These are phyloP conservation scores for Tricholomella constricta DNA, from an alignment of 768 basidiomycete genomes.

Conservation along the genomic window DNA sequence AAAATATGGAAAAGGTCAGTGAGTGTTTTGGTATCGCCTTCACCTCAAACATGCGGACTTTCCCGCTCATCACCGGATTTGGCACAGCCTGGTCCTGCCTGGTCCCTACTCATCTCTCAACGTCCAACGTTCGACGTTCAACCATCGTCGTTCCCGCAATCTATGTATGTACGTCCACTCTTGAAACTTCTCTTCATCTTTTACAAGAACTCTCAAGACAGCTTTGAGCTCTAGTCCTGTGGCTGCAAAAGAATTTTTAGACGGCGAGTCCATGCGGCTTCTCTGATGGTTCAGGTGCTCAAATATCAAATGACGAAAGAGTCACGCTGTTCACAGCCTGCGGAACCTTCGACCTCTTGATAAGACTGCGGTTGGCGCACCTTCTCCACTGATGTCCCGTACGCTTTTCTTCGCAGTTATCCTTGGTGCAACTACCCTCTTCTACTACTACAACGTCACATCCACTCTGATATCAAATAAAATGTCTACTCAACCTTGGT, in stretches of 20 bases:
- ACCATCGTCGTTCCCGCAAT: no score
- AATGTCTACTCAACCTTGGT: conserved; percentile 15
- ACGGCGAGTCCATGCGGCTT: background rate
- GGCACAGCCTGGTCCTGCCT: no score
- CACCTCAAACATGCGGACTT: no score
- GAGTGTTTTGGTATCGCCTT: no score
- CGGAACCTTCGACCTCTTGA: background rate
- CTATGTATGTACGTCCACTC: no score
- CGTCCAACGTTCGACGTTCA: no score
- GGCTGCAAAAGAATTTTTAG: background rate
- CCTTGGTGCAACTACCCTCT: conserved; percentile 8
- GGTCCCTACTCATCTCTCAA: no score
- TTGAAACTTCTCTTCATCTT: no score
- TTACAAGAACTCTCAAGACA: no score
- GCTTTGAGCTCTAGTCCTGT: no score
- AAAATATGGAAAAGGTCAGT: no score
- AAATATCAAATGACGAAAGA: background rate
- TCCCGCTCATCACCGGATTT: no score
- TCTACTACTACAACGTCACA: conserved; percentile 2
- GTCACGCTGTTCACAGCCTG: background rate
- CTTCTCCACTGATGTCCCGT: conserved; percentile 4
- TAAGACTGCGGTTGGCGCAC: background rate
- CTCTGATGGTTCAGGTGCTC: conserved; percentile 1
- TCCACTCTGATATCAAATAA: background rate
- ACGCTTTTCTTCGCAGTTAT: conserved; percentile 5